phyloP scores from a whole-genome alignment of 148 eudicot species.

The Tetragonia tetragonoides region DNA sequence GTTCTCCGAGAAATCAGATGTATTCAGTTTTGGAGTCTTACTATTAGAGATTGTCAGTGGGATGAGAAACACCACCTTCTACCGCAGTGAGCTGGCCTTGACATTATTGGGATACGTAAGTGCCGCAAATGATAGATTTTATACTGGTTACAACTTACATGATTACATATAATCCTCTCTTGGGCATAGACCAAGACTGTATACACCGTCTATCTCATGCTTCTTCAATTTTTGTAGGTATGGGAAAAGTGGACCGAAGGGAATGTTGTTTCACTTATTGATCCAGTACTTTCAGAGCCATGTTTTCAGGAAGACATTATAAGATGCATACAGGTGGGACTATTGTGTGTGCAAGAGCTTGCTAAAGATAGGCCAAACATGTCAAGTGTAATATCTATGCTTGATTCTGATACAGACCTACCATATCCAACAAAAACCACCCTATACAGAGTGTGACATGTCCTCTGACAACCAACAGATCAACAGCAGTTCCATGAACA shows the following conservation, averaged over 20 bases:
- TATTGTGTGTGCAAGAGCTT: slow-evolving; percentile 33
- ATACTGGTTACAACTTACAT: not conserved
- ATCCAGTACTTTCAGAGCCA: slow-evolving; percentile 25
- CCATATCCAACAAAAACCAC: slow-evolving; percentile 35
- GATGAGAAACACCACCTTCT: slow-evolving; percentile 31
- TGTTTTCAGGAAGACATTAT: slow-evolving; percentile 10
- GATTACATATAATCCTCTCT: too few relatives aligned
- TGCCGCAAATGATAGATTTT: not conserved
- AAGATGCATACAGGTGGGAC: slow-evolving; percentile 38
- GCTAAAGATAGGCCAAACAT: slow-evolving; percentile 38
- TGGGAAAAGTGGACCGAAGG: slow-evolving; percentile 37
- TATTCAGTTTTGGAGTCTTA: slow-evolving; percentile 37
- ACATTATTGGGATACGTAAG: slow-evolving; percentile 34
- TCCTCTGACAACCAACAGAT: slow-evolving; percentile 30
- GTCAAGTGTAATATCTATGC: slow-evolving; percentile 35
- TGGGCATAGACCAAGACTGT: too few relatives aligned
- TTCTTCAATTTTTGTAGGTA: slow-evolving; percentile 24
- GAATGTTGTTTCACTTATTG: slow-evolving; percentile 23
- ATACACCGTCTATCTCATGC: not conserved
- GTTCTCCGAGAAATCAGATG: slow-evolving; percentile 38
- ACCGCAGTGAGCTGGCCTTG: slow-evolving; percentile 23
- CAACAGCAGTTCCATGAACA: slow-evolving; percentile 23
- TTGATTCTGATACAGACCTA: slow-evolving; percentile 28
- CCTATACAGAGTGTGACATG: slow-evolving; percentile 27
- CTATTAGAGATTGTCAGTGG: slow-evolving; percentile 34